phyloP scores from a whole-genome alignment of 441 rosid species.

The Eruca vesicaria region DNA sequence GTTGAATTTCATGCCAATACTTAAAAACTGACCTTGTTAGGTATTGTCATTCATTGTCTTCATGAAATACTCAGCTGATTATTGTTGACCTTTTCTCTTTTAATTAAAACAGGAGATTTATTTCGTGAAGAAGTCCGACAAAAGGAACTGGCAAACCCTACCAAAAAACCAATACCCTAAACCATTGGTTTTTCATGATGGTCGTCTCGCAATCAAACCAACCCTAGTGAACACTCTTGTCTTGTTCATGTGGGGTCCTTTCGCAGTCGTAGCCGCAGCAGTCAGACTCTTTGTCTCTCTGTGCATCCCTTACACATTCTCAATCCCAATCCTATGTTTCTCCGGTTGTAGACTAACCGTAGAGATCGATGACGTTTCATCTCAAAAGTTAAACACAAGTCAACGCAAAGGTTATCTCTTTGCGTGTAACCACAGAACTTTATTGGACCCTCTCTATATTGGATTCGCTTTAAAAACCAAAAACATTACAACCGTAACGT shows the following conservation, averaged over 20 bases:
- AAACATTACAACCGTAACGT: conserved; percentile 52
- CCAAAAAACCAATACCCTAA: conserved; percentile 39
- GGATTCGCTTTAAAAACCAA: conserved; percentile 40
- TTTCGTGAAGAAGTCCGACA: conserved; percentile 44
- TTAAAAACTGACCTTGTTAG: conserved; percentile 11
- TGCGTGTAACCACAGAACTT: conserved; percentile 62
- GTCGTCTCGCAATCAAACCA: conserved; percentile 50
- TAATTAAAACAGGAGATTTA: conserved; percentile 53
- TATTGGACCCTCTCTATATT: conserved; percentile 54
- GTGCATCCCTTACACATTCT: conserved; percentile 36
- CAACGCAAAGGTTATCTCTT: conserved; percentile 38
- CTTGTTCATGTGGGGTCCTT: conserved; percentile 54
- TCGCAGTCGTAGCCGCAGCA: conserved; percentile 36
- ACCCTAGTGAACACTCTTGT: conserved; percentile 36
- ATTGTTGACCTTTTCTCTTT: background rate
- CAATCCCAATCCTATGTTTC: conserved; percentile 36
- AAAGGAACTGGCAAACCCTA: conserved; percentile 44
- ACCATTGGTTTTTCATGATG: conserved; percentile 57
- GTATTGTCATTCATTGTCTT: conserved; percentile 13
- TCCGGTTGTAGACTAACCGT: conserved; percentile 41
- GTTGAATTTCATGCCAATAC: background rate
- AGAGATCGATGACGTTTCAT: conserved; percentile 13
- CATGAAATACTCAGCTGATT: background rate
- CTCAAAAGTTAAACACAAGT: background rate
- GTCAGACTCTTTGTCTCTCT: conserved; percentile 30